These are phyloP conservation scores for Ceriops zippeliana DNA, from an alignment of 345 rosid species.

Conservation along the genomic window DNA sequence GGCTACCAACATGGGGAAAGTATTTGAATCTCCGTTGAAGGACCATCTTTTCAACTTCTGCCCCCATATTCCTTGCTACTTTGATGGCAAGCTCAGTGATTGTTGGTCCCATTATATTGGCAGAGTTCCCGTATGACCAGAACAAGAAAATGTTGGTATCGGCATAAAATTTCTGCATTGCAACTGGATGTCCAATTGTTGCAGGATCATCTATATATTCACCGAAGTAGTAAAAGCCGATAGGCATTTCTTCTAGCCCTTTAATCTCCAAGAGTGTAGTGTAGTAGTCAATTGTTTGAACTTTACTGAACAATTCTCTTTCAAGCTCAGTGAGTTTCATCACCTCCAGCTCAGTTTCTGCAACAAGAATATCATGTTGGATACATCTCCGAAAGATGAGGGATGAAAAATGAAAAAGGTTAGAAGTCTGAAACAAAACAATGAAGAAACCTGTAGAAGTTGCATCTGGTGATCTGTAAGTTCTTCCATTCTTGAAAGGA, in stretches of 20 bases:
- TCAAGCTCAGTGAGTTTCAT: conserved; percentile 52
- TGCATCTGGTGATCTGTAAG: conserved; percentile 44
- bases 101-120: conserved; percentile 35
- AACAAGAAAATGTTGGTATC: conserved; percentile 63
- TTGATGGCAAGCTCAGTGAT: conserved; percentile 42
- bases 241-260: conserved; percentile 53
- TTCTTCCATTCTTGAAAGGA: conserved; percentile 43
- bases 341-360: conserved; percentile 42
- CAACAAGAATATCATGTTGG: conserved; percentile 14
- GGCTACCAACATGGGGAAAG: conserved; percentile 58
- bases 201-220: conserved; percentile 65
- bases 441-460: conserved; percentile 35
- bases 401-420: neutral
- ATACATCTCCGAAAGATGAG: neutral
- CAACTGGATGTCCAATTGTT: conserved; percentile 61
- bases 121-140: conserved; percentile 63
- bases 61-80: conserved; percentile 43
- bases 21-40: conserved; percentile 59
- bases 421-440: neutral
- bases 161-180: conserved; percentile 63
- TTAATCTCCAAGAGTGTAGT: conserved; percentile 55
- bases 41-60: conserved; percentile 41
- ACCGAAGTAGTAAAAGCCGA: conserved; percentile 61
- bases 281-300: conserved; percentile 59
- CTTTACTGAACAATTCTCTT: conserved; percentile 53